phyloP scores from a whole-genome alignment of 805 yeast species.

The Ogataea degrootiae region DNA sequence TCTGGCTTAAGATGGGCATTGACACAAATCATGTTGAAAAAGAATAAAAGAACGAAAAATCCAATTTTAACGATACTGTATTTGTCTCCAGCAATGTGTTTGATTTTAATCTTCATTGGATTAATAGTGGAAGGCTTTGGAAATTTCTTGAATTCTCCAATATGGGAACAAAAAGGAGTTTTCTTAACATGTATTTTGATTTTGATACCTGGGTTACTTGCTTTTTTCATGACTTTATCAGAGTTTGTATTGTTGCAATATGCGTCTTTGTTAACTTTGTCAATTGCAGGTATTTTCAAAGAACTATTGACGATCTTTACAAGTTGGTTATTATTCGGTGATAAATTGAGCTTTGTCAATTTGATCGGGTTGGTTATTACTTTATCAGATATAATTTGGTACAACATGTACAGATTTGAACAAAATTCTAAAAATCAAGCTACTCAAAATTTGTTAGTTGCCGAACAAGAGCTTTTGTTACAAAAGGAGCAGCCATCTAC shows the following conservation, averaged over 20 bases:
- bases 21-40: conserved; percentile 74
- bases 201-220: conserved; percentile 78
- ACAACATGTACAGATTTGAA: conserved; percentile 61
- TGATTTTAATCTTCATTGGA: conserved; percentile 58
- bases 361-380: conserved; percentile 71
- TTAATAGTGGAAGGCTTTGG: conserved; percentile 62
- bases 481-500: neutral
- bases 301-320: conserved; percentile 79
- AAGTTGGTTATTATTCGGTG: conserved; percentile 69
- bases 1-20: conserved; percentile 95
- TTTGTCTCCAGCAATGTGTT: conserved; percentile 79
- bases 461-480: neutral
- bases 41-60: conserved; percentile 54
- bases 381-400: conserved; percentile 73
- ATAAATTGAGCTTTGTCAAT: conserved; percentile 62
- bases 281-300: conserved; percentile 90
- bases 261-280: conserved; percentile 79
- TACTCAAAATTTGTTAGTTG: neutral
- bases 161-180: conserved; percentile 65
- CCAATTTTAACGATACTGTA: conserved; percentile 83
- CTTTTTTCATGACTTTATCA: conserved; percentile 83
- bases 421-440: conserved; percentile 19
- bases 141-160: conserved; percentile 44
- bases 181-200: conserved; percentile 52
- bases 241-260: conserved; percentile 80